These are phyloP conservation scores for Tetrahymena elliotti DNA, from an alignment of 73 alveolate genomes.

Conservation along the genomic window DNA sequence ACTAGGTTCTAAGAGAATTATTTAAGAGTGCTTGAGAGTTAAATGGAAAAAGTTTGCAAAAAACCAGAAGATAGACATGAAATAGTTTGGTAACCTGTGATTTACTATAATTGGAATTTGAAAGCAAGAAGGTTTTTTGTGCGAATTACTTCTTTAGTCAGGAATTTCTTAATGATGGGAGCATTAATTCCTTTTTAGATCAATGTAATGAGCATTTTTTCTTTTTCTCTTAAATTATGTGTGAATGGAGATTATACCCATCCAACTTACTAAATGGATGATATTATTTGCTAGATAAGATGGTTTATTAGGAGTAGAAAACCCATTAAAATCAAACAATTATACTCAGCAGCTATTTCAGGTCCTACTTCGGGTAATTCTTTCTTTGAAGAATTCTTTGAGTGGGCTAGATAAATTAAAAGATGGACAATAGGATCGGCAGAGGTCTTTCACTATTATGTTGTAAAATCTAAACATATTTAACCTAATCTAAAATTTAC, in stretches of 20 bases:
- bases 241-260: conserved; percentile 42
- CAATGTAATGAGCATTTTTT: conserved; percentile 36
- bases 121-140: conserved; percentile 23
- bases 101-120: conserved; percentile 43
- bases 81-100: conserved; percentile 39
- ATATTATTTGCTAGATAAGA: conserved; percentile 42
- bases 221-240: conserved; percentile 15
- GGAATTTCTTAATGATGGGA: conserved; percentile 52
- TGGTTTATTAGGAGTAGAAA: conserved; percentile 14
- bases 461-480: conserved; percentile 2
- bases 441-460: conserved; percentile 45
- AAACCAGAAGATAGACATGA: conserved; percentile 3
- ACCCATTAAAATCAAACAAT: conserved; percentile 2
- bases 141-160: conserved; percentile 30
- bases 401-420: conserved; percentile 40
- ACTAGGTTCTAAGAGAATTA: conserved; percentile 26
- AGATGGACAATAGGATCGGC: conserved; percentile 54
- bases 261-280: conserved; percentile 49
- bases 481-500: conserved; percentile 1
- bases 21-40: not conserved
- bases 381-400: conserved; percentile 16
- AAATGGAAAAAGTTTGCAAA: not conserved
- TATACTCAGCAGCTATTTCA: conserved; percentile 36
- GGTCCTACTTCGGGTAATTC: conserved; percentile 53
- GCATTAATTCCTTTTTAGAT: conserved; percentile 35